Evolutionary conservation across 225 moss, liverwort and hornwort species (phyloP).

Genomic region (Takakia lepidozioides): DNA sequence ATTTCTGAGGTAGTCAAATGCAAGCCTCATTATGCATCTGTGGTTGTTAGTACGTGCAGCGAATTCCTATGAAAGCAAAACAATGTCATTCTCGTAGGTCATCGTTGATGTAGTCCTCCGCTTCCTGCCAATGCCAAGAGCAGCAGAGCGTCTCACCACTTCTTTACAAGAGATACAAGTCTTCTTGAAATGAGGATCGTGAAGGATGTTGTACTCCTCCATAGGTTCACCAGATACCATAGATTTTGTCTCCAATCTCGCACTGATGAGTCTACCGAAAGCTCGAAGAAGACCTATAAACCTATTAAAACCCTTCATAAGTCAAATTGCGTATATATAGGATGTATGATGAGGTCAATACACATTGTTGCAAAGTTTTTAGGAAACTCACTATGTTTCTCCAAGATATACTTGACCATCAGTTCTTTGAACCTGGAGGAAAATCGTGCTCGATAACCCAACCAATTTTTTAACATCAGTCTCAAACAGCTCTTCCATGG

Average conservation of each 20-base stretch:
- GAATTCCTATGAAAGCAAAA: background rate
- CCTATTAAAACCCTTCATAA: no score
- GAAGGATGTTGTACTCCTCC: background rate
- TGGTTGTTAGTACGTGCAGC: background rate
- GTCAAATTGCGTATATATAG: no score
- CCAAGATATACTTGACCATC: no score
- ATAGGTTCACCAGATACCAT: background rate
- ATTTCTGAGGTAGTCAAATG: background rate
- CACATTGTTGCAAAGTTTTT: no score
- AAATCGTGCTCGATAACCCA: no score
- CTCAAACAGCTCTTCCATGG: no score
- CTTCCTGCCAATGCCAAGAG: slow-evolving; percentile 1
- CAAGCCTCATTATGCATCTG: background rate
- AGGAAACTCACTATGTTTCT: no score
- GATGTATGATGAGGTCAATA: no score
- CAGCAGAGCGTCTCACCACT: background rate
- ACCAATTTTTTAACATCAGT: no score
- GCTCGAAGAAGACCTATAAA: background rate
- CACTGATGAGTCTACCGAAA: background rate
- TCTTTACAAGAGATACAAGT: background rate
- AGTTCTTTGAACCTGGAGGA: no score
- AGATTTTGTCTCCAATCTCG: background rate
- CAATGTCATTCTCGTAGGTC: background rate
- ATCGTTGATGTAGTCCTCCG: background rate
- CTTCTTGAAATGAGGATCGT: slow-evolving; percentile 1